Conservation (phyloP, 805 yeast species). For the Saturnispora quitensis region DNA sequence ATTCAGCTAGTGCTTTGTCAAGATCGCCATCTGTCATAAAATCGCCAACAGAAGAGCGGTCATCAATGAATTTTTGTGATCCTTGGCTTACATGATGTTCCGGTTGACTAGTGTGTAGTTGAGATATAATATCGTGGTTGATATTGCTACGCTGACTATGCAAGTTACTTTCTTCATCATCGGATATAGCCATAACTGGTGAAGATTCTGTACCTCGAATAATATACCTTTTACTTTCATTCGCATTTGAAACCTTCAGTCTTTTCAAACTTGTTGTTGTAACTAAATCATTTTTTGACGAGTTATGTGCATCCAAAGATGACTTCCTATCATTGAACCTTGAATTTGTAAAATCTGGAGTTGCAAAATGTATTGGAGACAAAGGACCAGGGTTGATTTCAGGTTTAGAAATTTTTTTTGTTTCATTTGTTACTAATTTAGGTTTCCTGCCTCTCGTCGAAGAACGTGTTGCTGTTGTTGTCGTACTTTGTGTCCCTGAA, state of each 20-base stretch:
- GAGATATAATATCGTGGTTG: not conserved
- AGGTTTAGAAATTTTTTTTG: not conserved
- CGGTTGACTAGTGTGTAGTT: not conserved
- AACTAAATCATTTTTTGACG: not conserved
- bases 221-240: not conserved
- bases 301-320: not conserved
- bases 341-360: not conserved
- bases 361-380: not conserved
- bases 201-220: slow-evolving; percentile 9
- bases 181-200: slow-evolving; percentile 10
- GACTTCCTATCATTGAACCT: not conserved
- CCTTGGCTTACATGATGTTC: not conserved
- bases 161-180: not conserved
- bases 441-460: slow-evolving; percentile 2
- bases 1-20: slow-evolving; percentile 30
- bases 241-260: slow-evolving; percentile 9
- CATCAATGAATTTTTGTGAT: not conserved
- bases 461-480: slow-evolving; percentile 3
- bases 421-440: not conserved
- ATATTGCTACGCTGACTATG: not conserved
- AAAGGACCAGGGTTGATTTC: not conserved
- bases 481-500: not conserved
- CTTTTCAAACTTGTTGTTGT: slow-evolving; percentile 9
- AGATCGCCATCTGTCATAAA: slow-evolving; percentile 45
- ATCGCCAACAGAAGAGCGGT: slow-evolving; percentile 41